Conservation (phyloP, 2,329 filamentous ascomycete species). For the Scedosporium dehoogii region DNA sequence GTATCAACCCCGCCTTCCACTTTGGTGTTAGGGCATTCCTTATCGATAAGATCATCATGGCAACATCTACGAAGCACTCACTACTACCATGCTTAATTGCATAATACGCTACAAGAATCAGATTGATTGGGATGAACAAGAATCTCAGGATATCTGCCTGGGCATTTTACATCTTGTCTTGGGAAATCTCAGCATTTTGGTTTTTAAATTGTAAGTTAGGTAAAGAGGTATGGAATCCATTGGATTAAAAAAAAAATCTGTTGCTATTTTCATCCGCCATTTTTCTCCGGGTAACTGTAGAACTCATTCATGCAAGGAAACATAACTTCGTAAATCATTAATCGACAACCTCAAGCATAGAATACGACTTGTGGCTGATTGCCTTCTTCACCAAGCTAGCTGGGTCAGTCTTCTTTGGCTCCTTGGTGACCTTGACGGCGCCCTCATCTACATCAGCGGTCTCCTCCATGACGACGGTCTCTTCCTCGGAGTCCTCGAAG, state of each 20-base stretch:
- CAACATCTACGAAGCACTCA: background rate
- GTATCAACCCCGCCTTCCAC: constrained; percentile 1
- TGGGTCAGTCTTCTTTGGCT: constrained; percentile 29
- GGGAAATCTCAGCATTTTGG: too few relatives aligned
- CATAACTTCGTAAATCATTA: constrained; percentile 17
- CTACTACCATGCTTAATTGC: too few relatives aligned
- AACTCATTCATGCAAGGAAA: too few relatives aligned
- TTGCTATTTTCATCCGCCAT: background rate
- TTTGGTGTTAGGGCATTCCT: background rate
- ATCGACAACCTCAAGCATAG: constrained; percentile 45
- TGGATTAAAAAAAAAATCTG: background rate
- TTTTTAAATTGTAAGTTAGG: too few relatives aligned
- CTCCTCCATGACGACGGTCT: constrained; percentile 25
- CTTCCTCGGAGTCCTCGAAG: constrained; percentile 23
- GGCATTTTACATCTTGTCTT: too few relatives aligned
- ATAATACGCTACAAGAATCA: too few relatives aligned
- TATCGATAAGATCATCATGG: background rate
- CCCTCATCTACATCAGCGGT: constrained; percentile 18
- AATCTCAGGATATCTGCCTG: too few relatives aligned
- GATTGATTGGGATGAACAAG: too few relatives aligned
- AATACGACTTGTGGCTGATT: constrained; percentile 42
- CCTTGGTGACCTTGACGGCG: constrained; percentile 12
- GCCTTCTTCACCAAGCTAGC: constrained; percentile 35
- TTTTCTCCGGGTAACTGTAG: too few relatives aligned
- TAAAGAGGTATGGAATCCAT: too few relatives aligned